phyloP scores from a whole-genome alignment of 176 grass and related monocot genomes.

The Tillandsia leiboldiana region DNA sequence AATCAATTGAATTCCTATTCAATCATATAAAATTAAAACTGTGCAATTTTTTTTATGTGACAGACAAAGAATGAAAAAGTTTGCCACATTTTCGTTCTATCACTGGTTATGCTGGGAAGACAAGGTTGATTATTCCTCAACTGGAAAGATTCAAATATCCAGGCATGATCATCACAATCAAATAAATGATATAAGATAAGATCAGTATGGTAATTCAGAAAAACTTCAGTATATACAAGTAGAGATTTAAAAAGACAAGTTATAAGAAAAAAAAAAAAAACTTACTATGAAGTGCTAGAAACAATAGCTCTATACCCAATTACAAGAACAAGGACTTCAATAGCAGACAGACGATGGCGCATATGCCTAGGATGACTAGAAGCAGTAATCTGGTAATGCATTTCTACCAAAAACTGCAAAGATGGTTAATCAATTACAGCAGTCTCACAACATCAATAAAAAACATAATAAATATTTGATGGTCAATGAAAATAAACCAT shows the following conservation, averaged over 20 bases:
- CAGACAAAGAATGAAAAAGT: too few relatives aligned
- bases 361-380: constrained; percentile 71
- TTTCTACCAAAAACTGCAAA: constrained; percentile 74
- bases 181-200: too few relatives aligned
- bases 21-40: too few relatives aligned
- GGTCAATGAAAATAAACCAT: not conserved
- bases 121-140: too few relatives aligned
- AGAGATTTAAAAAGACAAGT: not conserved
- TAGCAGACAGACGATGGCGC: constrained; percentile 52
- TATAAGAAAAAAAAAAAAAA: constrained; percentile 15
- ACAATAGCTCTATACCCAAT: constrained; percentile 66
- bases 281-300: constrained; percentile 90
- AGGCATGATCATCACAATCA: too few relatives aligned
- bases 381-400: constrained; percentile 81
- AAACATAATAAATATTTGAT: not conserved
- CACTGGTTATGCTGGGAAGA: too few relatives aligned
- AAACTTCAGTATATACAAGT: not conserved
- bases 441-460: not conserved
- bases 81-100: too few relatives aligned
- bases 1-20: too few relatives aligned
- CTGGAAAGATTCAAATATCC: too few relatives aligned
- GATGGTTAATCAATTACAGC: not conserved
- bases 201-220: not conserved
- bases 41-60: too few relatives aligned
- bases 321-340: constrained; percentile 72